These are phyloP conservation scores for Abrus precatorius DNA, from an alignment of 306 rosid species.

Conservation along the genomic window DNA sequence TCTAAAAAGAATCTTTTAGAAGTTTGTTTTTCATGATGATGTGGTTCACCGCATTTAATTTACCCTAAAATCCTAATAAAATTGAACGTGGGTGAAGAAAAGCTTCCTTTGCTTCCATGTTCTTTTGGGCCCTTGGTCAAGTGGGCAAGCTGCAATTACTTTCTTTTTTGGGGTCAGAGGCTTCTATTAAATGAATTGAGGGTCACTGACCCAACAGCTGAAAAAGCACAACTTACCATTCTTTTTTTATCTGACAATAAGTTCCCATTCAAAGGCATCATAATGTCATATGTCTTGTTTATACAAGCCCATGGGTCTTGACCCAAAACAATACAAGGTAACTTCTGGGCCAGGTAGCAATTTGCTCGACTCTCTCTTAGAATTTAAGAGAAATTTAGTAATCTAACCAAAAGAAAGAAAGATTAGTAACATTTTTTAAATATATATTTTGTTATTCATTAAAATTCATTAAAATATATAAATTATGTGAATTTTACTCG, in stretches of 20 bases:
- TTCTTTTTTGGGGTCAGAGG: too few relatives aligned
- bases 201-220: not conserved
- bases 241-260: too few relatives aligned
- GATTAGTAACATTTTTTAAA: too few relatives aligned
- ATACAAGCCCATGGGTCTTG: not conserved
- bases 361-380: too few relatives aligned
- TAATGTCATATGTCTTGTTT: not conserved
- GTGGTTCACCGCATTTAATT: not conserved
- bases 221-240: not conserved
- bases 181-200: not conserved
- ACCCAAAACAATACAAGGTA: not conserved
- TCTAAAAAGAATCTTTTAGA: not conserved
- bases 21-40: not conserved
- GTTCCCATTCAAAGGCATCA: not conserved
- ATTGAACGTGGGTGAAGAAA: not conserved
- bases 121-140: not conserved
- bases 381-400: not conserved
- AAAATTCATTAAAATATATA: too few relatives aligned
- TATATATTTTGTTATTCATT: too few relatives aligned
- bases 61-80: not conserved
- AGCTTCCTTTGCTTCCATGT: not conserved
- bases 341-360: not conserved
- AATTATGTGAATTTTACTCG: too few relatives aligned
- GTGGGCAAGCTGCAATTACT: not conserved
- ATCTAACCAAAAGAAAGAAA: too few relatives aligned